Evolutionary conservation across 2,329 filamentous ascomycete species (phyloP).

Genomic region (Pseudogymnoascus sp.): DNA sequence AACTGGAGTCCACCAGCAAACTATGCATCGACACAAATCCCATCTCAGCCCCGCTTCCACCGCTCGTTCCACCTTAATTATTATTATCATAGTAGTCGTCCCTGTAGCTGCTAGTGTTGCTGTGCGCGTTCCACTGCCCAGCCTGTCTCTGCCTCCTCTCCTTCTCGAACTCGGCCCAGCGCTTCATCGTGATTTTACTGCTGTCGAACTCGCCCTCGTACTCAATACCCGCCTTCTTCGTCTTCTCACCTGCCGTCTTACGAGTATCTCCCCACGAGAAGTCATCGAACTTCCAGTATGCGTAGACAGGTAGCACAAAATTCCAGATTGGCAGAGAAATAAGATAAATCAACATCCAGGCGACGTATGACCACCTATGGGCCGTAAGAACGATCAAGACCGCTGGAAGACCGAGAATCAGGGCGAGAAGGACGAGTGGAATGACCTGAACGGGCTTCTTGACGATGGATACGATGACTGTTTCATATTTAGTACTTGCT

Average conservation of each 20-base stretch:
- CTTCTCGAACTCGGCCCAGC: slow-evolving; percentile 93
- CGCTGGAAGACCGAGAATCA: slow-evolving; percentile 90
- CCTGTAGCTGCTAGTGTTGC: slow-evolving; percentile 1
- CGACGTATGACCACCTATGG: slow-evolving; percentile 81
- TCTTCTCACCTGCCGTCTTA: slow-evolving; percentile 85
- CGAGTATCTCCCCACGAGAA: slow-evolving; percentile 98
- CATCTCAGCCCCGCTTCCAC: neutral
- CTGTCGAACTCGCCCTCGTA: slow-evolving; percentile 95
- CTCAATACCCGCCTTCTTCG: slow-evolving; percentile 77
- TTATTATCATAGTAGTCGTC: slow-evolving; percentile 12
- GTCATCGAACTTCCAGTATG: slow-evolving; percentile 99
- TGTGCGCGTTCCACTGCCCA: neutral
- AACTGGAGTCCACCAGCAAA: slow-evolving; percentile 7
- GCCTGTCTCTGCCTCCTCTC: slow-evolving; percentile 36
- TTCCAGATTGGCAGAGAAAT: slow-evolving; percentile 94
- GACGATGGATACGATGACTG: slow-evolving; percentile 80
- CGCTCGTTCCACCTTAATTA: neutral
- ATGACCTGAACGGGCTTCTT: slow-evolving; percentile 72
- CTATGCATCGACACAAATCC: slow-evolving; percentile 3
- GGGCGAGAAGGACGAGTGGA: slow-evolving; percentile 74
- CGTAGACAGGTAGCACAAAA: slow-evolving; percentile 85
- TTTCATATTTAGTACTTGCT: slow-evolving; percentile 17
- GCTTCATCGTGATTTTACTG: slow-evolving; percentile 98
- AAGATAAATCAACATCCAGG: slow-evolving; percentile 97
- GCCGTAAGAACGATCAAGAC: slow-evolving; percentile 88